A percentile compares a stretch with the other conserved stretches of the same genome.
These are phyloP conservation scores for Barnettozyma siamensis DNA, from an alignment of 805 yeast species.

Conservation along the genomic window DNA sequence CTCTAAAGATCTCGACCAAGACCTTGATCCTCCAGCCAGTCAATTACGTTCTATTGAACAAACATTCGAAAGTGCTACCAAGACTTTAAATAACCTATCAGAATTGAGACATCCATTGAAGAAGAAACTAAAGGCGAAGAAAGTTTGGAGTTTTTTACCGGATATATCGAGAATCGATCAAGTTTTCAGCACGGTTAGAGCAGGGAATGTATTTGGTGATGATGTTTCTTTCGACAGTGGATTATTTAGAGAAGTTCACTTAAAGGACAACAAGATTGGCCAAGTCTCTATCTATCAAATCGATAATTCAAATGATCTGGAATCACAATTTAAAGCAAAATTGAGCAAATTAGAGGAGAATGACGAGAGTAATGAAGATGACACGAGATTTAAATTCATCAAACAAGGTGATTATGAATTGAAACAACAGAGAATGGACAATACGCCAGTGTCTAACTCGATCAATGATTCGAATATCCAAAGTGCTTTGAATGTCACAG, in stretches of 20 bases:
- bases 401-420: constrained; percentile 80
- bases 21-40: constrained; percentile 47
- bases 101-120: constrained; percentile 72
- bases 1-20: constrained; percentile 1
- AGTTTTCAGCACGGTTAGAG: constrained; percentile 57
- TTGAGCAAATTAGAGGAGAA: constrained; percentile 48
- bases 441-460: constrained; percentile 10
- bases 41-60: constrained; percentile 69
- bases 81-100: constrained; percentile 36
- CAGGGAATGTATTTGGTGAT: constrained; percentile 38
- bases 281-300: constrained; percentile 71
- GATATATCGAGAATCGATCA: constrained; percentile 90
- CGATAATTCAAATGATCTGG: constrained; percentile 31
- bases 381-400: constrained; percentile 45
- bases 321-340: constrained; percentile 32
- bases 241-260: constrained; percentile 65
- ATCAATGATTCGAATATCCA: constrained; percentile 21
- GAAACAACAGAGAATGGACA: constrained; percentile 27
- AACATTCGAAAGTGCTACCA: constrained; percentile 62
- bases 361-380: constrained; percentile 27
- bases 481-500: constrained; percentile 3
- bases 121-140: constrained; percentile 65
- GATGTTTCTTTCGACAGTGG: constrained; percentile 39
- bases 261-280: constrained; percentile 50
- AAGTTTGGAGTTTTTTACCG: constrained; percentile 77